Base-by-base conservation (phyloP, 139 green algal genomes). In the Tetraselmis striata region DNA sequence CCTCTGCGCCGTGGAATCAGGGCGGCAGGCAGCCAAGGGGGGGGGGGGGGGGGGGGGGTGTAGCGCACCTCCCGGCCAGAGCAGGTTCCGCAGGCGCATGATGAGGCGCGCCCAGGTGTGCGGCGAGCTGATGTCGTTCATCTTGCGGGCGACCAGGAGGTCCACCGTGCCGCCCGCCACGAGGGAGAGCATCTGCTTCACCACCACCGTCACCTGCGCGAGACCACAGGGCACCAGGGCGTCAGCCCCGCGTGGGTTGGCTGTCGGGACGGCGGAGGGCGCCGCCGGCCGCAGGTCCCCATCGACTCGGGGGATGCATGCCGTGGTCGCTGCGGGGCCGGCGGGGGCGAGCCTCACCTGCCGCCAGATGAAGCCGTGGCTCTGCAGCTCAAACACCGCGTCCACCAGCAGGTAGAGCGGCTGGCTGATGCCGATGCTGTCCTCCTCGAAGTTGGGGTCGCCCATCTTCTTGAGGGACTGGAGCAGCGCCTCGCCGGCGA, bases 81-180 rank as follows among this genome's bases (percentile, higher is more conserved):
- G 86, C 76, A 77, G 30, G 29, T 1, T 81, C 78, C 95, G 91
- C 32, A 97, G 76, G 23, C n/a, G 58, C 29, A 89, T 83, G 27
- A 97, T 89, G 24, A 86, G 1, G 59, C 88, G 82, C 59, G 92
- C 89, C n/a, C 96, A 83, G n/a, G 86, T 90, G 86, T 90, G 88
- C 27, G 83, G 29, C 1, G 85, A 83, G 76, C 95, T 77, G n/a
- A 88, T 80, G 32, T 45, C 30, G 45, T 67, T 5, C 45, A 67
- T 67, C 45, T 67, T 67, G 11, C 18, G 45, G 11, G 45, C 45
- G 45, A 67, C 45, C 24, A 86, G 80, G 31, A 97, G 59, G 76
- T 97, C 94, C 27, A 97, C 92, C 0, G 90, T 83, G 75, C 90
- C 92, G 26, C 93, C 94, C 2, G 92, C 92, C 75, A 95, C 78